Percentiles rank a stretch among this genome's conserved stretches.
phyloP scores from a whole-genome alignment of 805 yeast species.

The Scheffersomyces ergatensis region DNA sequence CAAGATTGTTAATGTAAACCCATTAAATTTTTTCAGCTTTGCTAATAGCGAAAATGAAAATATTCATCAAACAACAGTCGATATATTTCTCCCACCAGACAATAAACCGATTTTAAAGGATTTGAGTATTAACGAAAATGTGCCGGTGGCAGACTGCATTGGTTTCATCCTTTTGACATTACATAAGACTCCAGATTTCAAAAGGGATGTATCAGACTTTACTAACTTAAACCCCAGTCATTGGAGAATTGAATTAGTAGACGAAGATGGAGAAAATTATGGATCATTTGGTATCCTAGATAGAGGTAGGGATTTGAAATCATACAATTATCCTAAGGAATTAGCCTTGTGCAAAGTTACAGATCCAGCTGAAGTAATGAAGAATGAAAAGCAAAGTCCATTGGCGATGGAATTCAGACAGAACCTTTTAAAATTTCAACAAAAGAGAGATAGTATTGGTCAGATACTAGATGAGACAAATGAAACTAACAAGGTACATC shows the following conservation, averaged over 20 bases:
- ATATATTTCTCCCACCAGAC: conserved; percentile 35
- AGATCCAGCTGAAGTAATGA: conserved; percentile 38
- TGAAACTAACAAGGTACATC: conserved; percentile 2
- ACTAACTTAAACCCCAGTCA: conserved; percentile 50
- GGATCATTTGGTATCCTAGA: conserved; percentile 91
- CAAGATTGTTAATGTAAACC: conserved; percentile 36
- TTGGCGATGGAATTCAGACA: conserved; percentile 42
- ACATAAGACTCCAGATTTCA: conserved; percentile 17
- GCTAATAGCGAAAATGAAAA: conserved; percentile 8
- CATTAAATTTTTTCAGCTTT: conserved; percentile 43
- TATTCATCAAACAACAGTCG: conserved; percentile 9
- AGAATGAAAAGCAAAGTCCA: conserved; percentile 55
- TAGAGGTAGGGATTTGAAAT: conserved; percentile 58
- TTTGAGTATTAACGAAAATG: conserved; percentile 22
- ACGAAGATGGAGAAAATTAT: conserved; percentile 90
- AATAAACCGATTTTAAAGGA: conserved; percentile 20
- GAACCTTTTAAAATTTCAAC: conserved; percentile 14
- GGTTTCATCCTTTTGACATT: conserved; percentile 36
- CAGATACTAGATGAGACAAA: conserved; percentile 8
- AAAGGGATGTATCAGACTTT: conserved; percentile 12
- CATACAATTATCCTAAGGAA: conserved; percentile 76
- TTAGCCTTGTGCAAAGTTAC: conserved; percentile 69
- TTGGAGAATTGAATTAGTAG: conserved; percentile 80
- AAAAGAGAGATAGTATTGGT: conserved; percentile 10
- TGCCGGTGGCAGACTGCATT: conserved; percentile 36